Evolutionary conservation across 768 basidiomycete species (phyloP).

Genomic region (Coprinellus aureogranulatus): DNA sequence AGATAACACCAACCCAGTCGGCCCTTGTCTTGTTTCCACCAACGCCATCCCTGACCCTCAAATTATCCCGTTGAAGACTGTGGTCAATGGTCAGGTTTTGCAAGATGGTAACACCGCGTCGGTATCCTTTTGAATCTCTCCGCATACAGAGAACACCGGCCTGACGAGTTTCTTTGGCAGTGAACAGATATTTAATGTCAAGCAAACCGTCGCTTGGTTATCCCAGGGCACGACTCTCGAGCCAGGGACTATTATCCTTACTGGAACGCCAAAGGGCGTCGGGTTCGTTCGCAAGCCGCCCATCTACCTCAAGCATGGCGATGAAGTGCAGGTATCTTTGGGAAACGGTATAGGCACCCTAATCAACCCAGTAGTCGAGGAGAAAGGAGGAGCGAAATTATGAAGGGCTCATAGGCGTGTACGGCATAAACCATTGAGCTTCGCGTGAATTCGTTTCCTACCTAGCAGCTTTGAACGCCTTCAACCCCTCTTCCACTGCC

Average conservation of each 20-base stretch:
- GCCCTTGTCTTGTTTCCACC: constrained; percentile 76
- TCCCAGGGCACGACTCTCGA: constrained; percentile 83
- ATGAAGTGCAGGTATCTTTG: constrained; percentile 66
- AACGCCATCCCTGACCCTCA: constrained; percentile 65
- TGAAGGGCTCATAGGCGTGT: neutral
- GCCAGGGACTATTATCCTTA: constrained; percentile 80
- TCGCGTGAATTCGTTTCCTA: no score
- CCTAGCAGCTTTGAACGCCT: neutral
- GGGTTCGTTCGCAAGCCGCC: constrained; percentile 75
- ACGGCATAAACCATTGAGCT: neutral
- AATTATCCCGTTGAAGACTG: constrained; percentile 56
- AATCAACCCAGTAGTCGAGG: constrained; percentile 76
- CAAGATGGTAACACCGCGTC: constrained; percentile 83
- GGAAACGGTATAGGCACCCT: constrained; percentile 76
- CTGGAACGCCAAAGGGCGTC: constrained; percentile 79
- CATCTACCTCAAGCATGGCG: constrained; percentile 69
- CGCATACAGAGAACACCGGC: neutral
- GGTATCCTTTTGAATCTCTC: constrained; percentile 21
- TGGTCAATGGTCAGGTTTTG: constrained; percentile 62
- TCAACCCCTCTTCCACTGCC: neutral
- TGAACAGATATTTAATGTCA: constrained; percentile 78
- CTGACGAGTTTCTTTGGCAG: constrained; percentile 32
- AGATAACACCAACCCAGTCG: constrained; percentile 74
- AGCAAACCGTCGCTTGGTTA: constrained; percentile 74
- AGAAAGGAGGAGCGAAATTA: constrained; percentile 24